Evolutionary conservation across 2,329 filamentous ascomycete species (phyloP).

Genomic region (Lachnellula suecica): DNA sequence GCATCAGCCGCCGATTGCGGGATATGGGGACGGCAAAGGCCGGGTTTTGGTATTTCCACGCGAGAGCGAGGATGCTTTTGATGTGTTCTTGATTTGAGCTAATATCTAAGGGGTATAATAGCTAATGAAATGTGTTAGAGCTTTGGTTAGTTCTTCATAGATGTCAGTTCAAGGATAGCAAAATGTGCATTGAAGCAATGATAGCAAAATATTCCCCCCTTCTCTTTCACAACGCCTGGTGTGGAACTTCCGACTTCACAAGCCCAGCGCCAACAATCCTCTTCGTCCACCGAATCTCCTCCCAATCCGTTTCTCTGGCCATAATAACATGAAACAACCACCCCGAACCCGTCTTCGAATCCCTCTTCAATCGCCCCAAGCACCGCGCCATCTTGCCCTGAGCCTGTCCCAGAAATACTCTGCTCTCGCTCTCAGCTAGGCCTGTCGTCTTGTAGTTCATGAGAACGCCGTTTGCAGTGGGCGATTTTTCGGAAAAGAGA

Average conservation of each 20-base stretch:
- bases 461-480: conserved; percentile 48
- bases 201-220: conserved; percentile 11
- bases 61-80: neutral
- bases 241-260: conserved; percentile 6
- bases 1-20: neutral
- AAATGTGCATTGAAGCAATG: conserved; percentile 24
- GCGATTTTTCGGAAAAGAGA: conserved; percentile 57
- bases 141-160: conserved; percentile 18
- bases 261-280: conserved; percentile 37
- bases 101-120: neutral
- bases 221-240: conserved; percentile 2
- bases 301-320: conserved; percentile 52
- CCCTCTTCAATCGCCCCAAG: conserved; percentile 47
- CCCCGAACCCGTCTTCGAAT: conserved; percentile 35
- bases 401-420: conserved; percentile 38
- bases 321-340: conserved; percentile 46
- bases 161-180: conserved; percentile 23
- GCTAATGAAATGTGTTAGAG: conserved; percentile 14
- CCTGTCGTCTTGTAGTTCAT: conserved; percentile 44
- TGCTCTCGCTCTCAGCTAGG: conserved; percentile 46
- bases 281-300: conserved; percentile 51
- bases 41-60: neutral
- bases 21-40: neutral
- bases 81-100: neutral
- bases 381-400: conserved; percentile 45